phyloP scores from a whole-genome alignment of 441 rosid genomes.

The Populus trichocarpa region DNA sequence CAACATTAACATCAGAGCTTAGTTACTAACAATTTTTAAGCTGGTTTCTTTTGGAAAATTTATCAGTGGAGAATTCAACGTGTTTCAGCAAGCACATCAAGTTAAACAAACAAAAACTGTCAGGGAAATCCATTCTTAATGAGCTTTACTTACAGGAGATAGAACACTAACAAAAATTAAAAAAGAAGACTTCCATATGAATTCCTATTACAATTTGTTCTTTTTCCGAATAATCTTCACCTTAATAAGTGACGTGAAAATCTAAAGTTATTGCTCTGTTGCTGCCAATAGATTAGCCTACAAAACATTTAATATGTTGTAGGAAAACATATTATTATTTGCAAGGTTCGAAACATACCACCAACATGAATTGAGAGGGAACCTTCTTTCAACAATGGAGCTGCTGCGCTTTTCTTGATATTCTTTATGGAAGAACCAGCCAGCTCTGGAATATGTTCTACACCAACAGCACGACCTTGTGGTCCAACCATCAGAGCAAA shows the following conservation, averaged over 20 bases:
- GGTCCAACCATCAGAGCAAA: constrained; percentile 88
- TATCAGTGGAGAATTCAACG: neutral
- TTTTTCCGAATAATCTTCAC: neutral
- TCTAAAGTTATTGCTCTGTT: neutral
- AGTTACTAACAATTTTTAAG: neutral
- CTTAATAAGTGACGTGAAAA: neutral
- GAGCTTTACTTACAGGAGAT: neutral
- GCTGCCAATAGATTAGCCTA: neutral
- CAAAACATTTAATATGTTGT: neutral
- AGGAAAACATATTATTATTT: too few relatives aligned
- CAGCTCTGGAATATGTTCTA: constrained; percentile 86
- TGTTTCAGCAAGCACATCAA: neutral
- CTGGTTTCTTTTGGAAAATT: neutral
- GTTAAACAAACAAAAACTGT: neutral
- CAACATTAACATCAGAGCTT: neutral
- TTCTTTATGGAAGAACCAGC: constrained; percentile 60
- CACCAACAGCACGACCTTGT: constrained; percentile 74
- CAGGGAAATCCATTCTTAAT: neutral
- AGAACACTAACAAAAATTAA: neutral
- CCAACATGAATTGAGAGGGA: constrained; percentile 71
- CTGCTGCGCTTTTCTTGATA: constrained; percentile 67
- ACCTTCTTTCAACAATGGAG: constrained; percentile 59
- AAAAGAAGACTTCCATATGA: neutral
- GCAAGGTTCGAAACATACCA: constrained; percentile 43
- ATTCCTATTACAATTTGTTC: neutral